Conservation (phyloP, 495 filamentous ascomycete species). For the Penicillium silybi region DNA sequence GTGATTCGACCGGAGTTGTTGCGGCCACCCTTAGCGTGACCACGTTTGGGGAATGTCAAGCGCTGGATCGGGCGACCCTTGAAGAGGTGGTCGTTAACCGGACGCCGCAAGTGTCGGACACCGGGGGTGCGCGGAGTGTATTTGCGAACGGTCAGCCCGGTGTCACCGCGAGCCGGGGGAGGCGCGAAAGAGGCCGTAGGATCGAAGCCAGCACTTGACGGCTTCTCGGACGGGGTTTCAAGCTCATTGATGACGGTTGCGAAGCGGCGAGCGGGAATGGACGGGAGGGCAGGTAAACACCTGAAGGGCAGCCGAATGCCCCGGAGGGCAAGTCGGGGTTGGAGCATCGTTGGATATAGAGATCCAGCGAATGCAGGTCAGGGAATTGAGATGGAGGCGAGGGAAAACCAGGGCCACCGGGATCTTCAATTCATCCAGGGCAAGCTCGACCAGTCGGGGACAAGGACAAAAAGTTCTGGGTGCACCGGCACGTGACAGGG, state of each 20-base stretch:
- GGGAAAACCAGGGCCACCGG: background rate
- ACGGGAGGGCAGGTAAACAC: slow-evolving; percentile 30
- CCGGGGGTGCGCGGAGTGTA: slow-evolving; percentile 96
- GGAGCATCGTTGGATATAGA: slow-evolving; percentile 49
- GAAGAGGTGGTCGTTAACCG: slow-evolving; percentile 94
- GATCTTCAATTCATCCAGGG: background rate
- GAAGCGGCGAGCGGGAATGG: slow-evolving; percentile 47
- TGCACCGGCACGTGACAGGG: slow-evolving; percentile 8
- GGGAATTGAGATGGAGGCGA: background rate
- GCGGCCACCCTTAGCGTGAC: slow-evolving; percentile 85
- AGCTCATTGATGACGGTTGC: slow-evolving; percentile 47
- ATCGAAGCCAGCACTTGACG: slow-evolving; percentile 29
- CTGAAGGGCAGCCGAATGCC: slow-evolving; percentile 47
- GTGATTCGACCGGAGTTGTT: slow-evolving; percentile 83
- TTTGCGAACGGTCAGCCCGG: slow-evolving; percentile 56
- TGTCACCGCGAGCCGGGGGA: slow-evolving; percentile 38
- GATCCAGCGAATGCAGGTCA: background rate
- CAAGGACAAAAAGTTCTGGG: slow-evolving; percentile 22
- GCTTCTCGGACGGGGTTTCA: slow-evolving; percentile 30
- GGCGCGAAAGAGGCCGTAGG: slow-evolving; percentile 41
- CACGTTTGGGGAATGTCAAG: slow-evolving; percentile 86
- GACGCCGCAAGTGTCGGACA: slow-evolving; percentile 82
- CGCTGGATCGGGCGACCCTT: slow-evolving; percentile 80
- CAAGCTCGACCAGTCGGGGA: background rate
- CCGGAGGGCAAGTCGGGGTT: slow-evolving; percentile 57